Percentiles rank a stretch among this genome's conserved stretches.
Conservation (phyloP, 768 basidiomycete genomes). For the Rhodotorula toruloides region DNA sequence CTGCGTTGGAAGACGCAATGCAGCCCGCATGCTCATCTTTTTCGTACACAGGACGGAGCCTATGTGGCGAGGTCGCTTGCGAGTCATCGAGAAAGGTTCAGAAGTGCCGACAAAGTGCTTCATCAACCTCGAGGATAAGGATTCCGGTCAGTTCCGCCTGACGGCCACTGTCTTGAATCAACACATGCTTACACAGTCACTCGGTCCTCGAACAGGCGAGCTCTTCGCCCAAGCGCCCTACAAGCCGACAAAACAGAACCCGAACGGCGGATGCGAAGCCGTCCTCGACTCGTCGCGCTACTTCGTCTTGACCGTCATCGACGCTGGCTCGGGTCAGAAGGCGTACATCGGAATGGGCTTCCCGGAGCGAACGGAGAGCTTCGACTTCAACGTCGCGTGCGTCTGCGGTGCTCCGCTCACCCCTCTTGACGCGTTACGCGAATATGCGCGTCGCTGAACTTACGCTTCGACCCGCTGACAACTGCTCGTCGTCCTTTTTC, state of each 20-base stretch:
- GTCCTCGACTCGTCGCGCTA: constrained; percentile 36
- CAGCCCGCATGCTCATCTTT: neutral
- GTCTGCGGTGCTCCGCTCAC: neutral
- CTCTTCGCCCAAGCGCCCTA: constrained; percentile 40
- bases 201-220: constrained; percentile 25
- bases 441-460: too few species aligned
- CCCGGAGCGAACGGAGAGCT: constrained; percentile 40
- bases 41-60: constrained; percentile 24
- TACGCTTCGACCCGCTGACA: too few species aligned
- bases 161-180: neutral
- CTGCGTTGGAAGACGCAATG: too few species aligned
- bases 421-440: neutral
- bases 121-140: constrained; percentile 40
- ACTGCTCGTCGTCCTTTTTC: neutral
- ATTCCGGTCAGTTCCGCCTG: constrained; percentile 22
- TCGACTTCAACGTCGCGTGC: constrained; percentile 43
- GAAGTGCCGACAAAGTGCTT: constrained; percentile 26
- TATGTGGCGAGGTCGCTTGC: constrained; percentile 41
- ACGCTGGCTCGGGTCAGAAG: constrained; percentile 22
- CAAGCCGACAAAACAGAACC: constrained; percentile 32
- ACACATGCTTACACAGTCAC: neutral
- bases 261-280: constrained; percentile 37
- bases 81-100: constrained; percentile 36
- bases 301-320: constrained; percentile 43
- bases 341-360: constrained; percentile 44